Conservation (phyloP, 441 rosid species). For the Corymbia citriodora region DNA sequence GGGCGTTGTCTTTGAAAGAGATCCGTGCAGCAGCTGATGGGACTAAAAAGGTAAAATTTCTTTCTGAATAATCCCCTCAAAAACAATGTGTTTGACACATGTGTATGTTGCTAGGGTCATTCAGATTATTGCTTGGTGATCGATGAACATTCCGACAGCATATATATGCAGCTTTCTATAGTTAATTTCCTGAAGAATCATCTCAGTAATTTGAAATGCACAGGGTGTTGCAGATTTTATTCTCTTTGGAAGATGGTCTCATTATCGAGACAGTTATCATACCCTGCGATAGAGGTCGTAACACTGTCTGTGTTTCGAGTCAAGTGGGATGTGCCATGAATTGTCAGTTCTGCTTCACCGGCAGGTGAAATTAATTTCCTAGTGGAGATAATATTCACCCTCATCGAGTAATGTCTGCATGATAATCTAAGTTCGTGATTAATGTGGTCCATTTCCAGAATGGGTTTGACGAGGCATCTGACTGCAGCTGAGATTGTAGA, state of each 20-base stretch:
- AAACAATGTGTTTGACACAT: background rate
- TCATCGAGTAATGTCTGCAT: background rate
- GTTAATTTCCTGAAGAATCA: conserved; percentile 21
- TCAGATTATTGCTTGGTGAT: background rate
- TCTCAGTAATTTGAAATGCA: conserved; percentile 63
- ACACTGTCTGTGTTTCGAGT: conserved; percentile 86
- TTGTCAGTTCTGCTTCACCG: conserved; percentile 93
- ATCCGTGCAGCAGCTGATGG: conserved; percentile 71
- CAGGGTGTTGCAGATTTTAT: conserved; percentile 93
- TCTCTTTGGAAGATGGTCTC: conserved; percentile 69
- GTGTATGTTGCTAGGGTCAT: background rate
- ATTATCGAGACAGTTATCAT: conserved; percentile 78
- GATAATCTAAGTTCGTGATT: background rate
- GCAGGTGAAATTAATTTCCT: conserved; percentile 43
- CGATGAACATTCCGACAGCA: background rate
- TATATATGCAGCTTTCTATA: background rate
- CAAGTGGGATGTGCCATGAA: conserved; percentile 96
- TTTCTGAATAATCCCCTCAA: background rate
- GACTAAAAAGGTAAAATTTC: conserved; percentile 67
- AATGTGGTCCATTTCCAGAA: conserved; percentile 28
- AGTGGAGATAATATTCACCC: background rate
- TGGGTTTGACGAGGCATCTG: conserved; percentile 85
- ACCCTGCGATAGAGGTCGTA: conserved; percentile 81
- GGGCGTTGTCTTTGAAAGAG: conserved; percentile 61
- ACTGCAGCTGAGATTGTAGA: conserved; percentile 86